phyloP scores from a whole-genome alignment of 2,329 filamentous ascomycete genomes.

The Lachnellula suecica region DNA sequence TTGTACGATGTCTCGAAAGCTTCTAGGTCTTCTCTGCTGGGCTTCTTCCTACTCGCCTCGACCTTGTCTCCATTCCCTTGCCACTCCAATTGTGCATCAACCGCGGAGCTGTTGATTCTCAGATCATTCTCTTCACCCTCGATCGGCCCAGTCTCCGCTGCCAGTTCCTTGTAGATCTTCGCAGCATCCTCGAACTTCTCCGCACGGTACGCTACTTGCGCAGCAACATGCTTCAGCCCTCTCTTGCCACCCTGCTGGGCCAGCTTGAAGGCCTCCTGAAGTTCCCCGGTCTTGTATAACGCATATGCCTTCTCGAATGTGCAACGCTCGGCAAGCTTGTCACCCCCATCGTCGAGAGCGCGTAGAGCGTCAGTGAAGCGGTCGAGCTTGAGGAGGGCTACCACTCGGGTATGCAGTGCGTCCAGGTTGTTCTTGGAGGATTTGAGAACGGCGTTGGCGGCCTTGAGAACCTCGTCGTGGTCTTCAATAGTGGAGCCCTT shows the following conservation, averaged over 20 bases:
- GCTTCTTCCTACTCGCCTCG: constrained; percentile 44
- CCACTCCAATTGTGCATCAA: constrained; percentile 73
- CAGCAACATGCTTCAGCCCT: constrained; percentile 50
- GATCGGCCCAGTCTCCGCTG: constrained; percentile 41
- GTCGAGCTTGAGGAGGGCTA: constrained; percentile 79
- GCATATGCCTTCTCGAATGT: constrained; percentile 74
- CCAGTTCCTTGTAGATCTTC: constrained; percentile 61
- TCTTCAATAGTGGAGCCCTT: constrained; percentile 60
- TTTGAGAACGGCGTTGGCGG: constrained; percentile 60
- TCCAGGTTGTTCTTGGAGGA: constrained; percentile 55
- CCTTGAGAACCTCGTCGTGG: constrained; percentile 70
- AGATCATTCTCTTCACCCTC: constrained; percentile 71
- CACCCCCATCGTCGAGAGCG: constrained; percentile 62
- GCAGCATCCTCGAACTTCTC: constrained; percentile 71
- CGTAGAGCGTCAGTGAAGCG: constrained; percentile 76
- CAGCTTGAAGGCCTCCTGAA: constrained; percentile 58
- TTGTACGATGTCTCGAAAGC: constrained; percentile 84
- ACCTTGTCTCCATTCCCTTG: constrained; percentile 42
- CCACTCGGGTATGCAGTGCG: constrained; percentile 67
- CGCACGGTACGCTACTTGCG: constrained; percentile 70
- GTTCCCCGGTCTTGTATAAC: constrained; percentile 75
- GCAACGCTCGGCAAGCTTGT: constrained; percentile 59
- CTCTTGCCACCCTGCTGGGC: constrained; percentile 21
- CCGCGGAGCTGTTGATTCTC: constrained; percentile 72
- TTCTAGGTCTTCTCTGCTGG: constrained; percentile 62